Conservation (phyloP, 2,329 filamentous ascomycete genomes). For the Monosporascus ibericus region DNA sequence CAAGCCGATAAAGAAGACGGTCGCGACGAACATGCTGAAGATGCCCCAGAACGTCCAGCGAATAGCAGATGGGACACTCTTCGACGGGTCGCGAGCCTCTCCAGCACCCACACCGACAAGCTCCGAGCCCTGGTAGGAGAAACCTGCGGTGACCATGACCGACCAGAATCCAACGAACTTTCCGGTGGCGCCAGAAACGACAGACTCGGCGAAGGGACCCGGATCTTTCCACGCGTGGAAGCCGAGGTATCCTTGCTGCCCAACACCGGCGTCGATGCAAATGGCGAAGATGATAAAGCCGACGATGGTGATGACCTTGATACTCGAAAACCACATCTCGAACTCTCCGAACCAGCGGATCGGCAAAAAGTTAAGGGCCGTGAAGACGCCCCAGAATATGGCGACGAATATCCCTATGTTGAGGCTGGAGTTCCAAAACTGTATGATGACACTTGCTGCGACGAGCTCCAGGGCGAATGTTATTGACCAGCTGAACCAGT, state of each 20-base stretch:
- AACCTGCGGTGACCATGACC: conserved; percentile 62
- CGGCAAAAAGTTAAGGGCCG: conserved; percentile 62
- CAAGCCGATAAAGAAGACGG: conserved; percentile 66
- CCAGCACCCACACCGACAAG: conserved; percentile 73
- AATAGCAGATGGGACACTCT: conserved; percentile 67
- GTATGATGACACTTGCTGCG: conserved; percentile 66
- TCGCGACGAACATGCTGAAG: conserved; percentile 59
- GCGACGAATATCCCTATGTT: conserved; percentile 67
- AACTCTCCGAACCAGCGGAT: conserved; percentile 69
- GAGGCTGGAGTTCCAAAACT: conserved; percentile 62
- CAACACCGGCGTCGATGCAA: conserved; percentile 66
- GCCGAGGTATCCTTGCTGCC: conserved; percentile 64
- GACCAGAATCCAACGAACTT: conserved; percentile 67
- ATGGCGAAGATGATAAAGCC: conserved; percentile 74
- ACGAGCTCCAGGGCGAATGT: conserved; percentile 70
- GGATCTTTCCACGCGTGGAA: conserved; percentile 66
- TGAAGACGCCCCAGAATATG: conserved; percentile 67
- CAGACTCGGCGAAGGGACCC: conserved; percentile 59
- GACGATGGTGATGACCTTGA: conserved; percentile 71
- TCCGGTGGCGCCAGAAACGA: conserved; percentile 47
- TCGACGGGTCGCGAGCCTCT: conserved; percentile 66
- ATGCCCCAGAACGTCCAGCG: conserved; percentile 72
- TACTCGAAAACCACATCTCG: conserved; percentile 71
- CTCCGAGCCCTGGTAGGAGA: conserved; percentile 68
- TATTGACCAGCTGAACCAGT: conserved; percentile 71